Base-by-base conservation (phyloP, 106 monocot genomes). In the Phalaenopsis equestris region DNA sequence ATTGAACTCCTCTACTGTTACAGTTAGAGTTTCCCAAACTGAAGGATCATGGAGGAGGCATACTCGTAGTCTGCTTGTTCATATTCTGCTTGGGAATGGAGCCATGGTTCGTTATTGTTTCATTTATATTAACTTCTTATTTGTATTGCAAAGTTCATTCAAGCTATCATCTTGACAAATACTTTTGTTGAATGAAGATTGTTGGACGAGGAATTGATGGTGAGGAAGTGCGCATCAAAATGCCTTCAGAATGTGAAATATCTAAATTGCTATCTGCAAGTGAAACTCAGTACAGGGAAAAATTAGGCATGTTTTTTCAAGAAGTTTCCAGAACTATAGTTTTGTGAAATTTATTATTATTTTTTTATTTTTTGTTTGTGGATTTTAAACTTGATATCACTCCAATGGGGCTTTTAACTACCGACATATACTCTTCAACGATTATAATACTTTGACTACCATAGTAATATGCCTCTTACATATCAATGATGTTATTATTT, bases 11-110 rank as follows among this genome's bases (percentile, higher is more conserved):
- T 91, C 99, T 72, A 58, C 85, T 74, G 77, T 99, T 75, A 88
- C 91, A 18, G 83, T 99, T 48, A 93, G 86, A 84, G 88, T 95
- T 8, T 88, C 82, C 3, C 91, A 83, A 84, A 81, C 88, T 68
- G 94, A 99, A 88, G 99, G 99, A 61, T 90, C 82, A 46, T 85
- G 87, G 86, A 86, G 85, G 82, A 89, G 94, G 82, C 91, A 91
- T 55, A 89, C 77, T 56, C 90, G 99, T 76, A 58, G 19, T 56
- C 85, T 99, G 21, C 86, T 87, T 80, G 91, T 93, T 45, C 76
- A 82, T 79, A 72, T 99, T 56, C 82, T 99, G 36, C 86, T 99
- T 30, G 99, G 95, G 55, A 93, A 85, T 73, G 90, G 88, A 87
- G 88, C 91, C 76, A 88, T 87, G 94, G 99, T 94, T 70, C 82